A percentile compares a stretch with the other conserved stretches of the same genome.
phyloP scores from a whole-genome alignment of 2,329 filamentous ascomycete genomes.

The Nemania sp. region DNA sequence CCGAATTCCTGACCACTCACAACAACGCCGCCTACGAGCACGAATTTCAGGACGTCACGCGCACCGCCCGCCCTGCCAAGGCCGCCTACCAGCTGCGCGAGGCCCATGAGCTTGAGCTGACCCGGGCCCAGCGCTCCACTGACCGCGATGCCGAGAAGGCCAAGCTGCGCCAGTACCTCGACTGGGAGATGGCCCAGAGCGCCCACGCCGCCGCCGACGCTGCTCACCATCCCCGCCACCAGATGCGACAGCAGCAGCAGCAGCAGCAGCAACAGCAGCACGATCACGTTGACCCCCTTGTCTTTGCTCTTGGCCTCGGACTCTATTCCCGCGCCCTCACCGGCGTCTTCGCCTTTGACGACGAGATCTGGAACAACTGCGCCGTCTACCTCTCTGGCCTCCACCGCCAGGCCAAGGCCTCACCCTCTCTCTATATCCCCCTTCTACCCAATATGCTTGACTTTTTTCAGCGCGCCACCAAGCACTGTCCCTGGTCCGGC shows the following conservation, averaged over 20 bases:
- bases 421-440: constrained; percentile 42
- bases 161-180: constrained; percentile 70
- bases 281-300: constrained; percentile 38
- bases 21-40: constrained; percentile 72
- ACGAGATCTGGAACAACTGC: constrained; percentile 81
- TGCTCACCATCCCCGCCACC: constrained; percentile 5
- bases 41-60: constrained; percentile 70
- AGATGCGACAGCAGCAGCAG: neutral
- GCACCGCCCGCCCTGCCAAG: constrained; percentile 66
- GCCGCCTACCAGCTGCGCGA: constrained; percentile 66
- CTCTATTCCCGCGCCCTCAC: constrained; percentile 78
- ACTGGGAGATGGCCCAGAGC: constrained; percentile 75
- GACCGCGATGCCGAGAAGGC: constrained; percentile 59
- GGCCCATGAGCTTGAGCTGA: constrained; percentile 67
- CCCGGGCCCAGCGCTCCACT: constrained; percentile 57
- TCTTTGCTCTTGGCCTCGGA: constrained; percentile 59
- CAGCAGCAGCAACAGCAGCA: constrained; percentile 5
- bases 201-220: constrained; percentile 55
- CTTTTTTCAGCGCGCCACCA: constrained; percentile 77
- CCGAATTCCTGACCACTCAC: constrained; percentile 72
- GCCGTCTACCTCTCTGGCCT: constrained; percentile 70
- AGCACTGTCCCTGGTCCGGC: constrained; percentile 93
- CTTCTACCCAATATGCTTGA: constrained; percentile 61
- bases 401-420: constrained; percentile 46
- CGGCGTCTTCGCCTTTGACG: constrained; percentile 70